phyloP scores from a whole-genome alignment of 2,329 filamentous ascomycete genomes.

The Aotearoamyces nothofagi region DNA sequence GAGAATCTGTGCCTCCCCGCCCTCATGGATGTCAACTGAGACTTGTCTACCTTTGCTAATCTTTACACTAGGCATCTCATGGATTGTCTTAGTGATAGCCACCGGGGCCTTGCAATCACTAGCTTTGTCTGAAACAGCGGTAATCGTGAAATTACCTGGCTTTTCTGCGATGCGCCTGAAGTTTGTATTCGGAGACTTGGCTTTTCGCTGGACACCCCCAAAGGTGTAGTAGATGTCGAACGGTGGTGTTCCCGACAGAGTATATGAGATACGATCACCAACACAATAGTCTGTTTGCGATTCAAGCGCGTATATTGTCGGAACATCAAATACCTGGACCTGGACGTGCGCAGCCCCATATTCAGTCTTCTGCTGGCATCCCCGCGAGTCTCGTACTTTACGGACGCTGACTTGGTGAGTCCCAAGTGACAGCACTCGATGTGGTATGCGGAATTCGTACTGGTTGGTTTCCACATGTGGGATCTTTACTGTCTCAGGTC shows the following conservation, averaged over 20 bases:
- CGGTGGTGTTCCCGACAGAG: constrained; percentile 75
- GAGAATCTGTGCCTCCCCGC: constrained; percentile 79
- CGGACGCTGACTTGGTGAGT: constrained; percentile 79
- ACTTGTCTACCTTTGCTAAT: constrained; percentile 73
- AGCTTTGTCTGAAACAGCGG: constrained; percentile 71
- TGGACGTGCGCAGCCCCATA: constrained; percentile 62
- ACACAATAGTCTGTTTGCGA: constrained; percentile 83
- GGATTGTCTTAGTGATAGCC: constrained; percentile 68
- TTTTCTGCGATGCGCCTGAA: constrained; percentile 91
- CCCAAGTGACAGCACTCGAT: constrained; percentile 73
- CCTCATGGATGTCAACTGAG: constrained; percentile 89
- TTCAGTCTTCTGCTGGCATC: constrained; percentile 69
- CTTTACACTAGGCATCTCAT: constrained; percentile 80
- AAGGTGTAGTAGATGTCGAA: constrained; percentile 93
- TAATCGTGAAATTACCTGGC: constrained; percentile 79
- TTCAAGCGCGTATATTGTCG: constrained; percentile 78
- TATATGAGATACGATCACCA: constrained; percentile 86
- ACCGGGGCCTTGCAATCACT: constrained; percentile 75
- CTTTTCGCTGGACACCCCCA: constrained; percentile 62
- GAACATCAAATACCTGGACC: constrained; percentile 84
- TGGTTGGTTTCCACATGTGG: constrained; percentile 61
- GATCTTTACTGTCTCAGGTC: constrained; percentile 69
- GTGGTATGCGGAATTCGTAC: constrained; percentile 73
- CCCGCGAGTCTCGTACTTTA: constrained; percentile 73
- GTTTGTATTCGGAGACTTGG: constrained; percentile 61